Conservation (phyloP, 495 filamentous ascomycete species). For the Aspergillus cavernicola region DNA sequence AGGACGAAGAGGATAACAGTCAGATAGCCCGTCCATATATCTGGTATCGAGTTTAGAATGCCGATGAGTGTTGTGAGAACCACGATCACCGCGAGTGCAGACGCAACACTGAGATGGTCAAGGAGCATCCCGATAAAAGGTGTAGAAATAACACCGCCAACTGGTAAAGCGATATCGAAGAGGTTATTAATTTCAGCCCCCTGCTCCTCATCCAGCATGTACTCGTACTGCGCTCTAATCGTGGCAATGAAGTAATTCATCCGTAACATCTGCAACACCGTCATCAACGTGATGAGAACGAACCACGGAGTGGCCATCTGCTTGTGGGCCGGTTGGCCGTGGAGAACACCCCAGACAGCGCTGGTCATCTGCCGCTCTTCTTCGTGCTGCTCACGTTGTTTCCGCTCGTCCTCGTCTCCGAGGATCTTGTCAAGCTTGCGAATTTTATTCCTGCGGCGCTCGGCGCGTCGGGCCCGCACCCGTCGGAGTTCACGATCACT, state of each 20-base stretch:
- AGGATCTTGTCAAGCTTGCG: slow-evolving; percentile 68
- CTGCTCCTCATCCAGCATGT: slow-evolving; percentile 59
- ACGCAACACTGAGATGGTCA: slow-evolving; percentile 64
- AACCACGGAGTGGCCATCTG: slow-evolving; percentile 90
- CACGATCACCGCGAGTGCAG: slow-evolving; percentile 68
- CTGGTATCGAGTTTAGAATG: slow-evolving; percentile 69
- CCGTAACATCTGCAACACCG: slow-evolving; percentile 89
- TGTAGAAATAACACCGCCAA: slow-evolving; percentile 77
- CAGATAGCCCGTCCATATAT: slow-evolving; percentile 68
- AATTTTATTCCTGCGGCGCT: slow-evolving; percentile 59
- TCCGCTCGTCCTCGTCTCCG: slow-evolving; percentile 49
- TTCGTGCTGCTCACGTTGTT: slow-evolving; percentile 47
- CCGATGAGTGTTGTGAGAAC: slow-evolving; percentile 71
- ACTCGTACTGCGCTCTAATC: slow-evolving; percentile 76
- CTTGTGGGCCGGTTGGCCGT: slow-evolving; percentile 63
- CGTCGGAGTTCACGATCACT: slow-evolving; percentile 44
- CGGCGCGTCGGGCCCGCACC: slow-evolving; percentile 54
- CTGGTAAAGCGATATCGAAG: slow-evolving; percentile 86
- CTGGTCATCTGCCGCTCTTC: slow-evolving; percentile 50
- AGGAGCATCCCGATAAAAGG: slow-evolving; percentile 83
- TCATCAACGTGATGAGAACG: slow-evolving; percentile 84
- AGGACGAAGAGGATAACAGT: slow-evolving; percentile 73
- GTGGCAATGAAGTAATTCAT: slow-evolving; percentile 99
- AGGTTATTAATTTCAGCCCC: slow-evolving; percentile 74
- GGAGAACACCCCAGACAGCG: slow-evolving; percentile 75